Evolutionary conservation across 768 basidiomycete species (phyloP), one percentile per base, ranked within the genome.

Genomic region (Dioszegia crocea): DNA sequence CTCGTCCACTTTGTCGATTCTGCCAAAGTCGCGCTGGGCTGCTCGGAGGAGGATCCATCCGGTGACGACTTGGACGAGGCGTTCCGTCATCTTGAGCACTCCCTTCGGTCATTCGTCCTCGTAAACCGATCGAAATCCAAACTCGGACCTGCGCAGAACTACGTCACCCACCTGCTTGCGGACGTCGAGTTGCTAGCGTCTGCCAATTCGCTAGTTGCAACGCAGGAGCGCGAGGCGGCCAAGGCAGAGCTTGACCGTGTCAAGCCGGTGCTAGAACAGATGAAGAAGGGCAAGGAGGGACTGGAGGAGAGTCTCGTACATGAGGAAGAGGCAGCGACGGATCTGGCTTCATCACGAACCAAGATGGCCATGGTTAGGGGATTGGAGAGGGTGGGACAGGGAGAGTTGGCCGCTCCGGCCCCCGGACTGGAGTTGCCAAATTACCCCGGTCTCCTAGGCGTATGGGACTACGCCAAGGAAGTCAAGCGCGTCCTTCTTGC

Each of bases 1-100:
- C 85, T 99, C 40, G 93, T 99, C 2, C 96, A 99, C 78, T 99
- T 98, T 76, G 96, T 99, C 68, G 96, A 99, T 75, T 94, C 92
- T 6, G 85, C 86, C 14, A 75, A 77, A 41, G 74, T 76, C 41
- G 71, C 78, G n/a, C 59, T 75, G 19, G 73, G 73, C 17, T 68
- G 61, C 45, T 56, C 56, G 12, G 83, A 84, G 56, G 84, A 84
- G n/a, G 84, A 80, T 74, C 80, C 82, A 19, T 83, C 81, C 57
- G 85, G 84, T 63, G 71, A 73, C 14, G 73, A 72, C 3, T 58
- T 76, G 39, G 77, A 78, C 56, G 70, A 63, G 17, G 70, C 89
- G 0, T 97, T 98, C 69, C 86, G 87, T 57, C 85, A 89, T 70
- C 86, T 99, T 61, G 93, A 98, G 76, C 85, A 87, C 10, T 84